These are phyloP conservation scores for Daldinia loculata DNA, from an alignment of 495 filamentous ascomycete species.

Conservation along the genomic window DNA sequence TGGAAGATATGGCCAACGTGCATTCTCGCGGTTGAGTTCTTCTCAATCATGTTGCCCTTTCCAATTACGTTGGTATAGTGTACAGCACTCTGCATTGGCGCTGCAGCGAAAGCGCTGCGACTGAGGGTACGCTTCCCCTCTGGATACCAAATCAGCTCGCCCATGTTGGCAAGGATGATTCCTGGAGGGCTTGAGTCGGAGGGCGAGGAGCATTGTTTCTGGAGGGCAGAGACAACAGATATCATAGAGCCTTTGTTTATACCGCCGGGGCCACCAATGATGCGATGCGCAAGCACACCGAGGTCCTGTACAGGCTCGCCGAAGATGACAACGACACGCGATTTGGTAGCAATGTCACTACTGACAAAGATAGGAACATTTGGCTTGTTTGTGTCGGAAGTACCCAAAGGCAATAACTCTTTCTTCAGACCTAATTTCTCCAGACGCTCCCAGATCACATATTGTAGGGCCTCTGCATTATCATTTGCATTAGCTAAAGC, in stretches of 20 bases:
- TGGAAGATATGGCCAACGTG: constrained; percentile 74
- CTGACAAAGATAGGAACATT: constrained; percentile 75
- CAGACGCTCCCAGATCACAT: constrained; percentile 69
- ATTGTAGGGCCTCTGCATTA: constrained; percentile 66
- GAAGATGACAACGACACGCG: constrained; percentile 77
- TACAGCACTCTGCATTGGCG: constrained; percentile 66
- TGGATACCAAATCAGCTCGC: constrained; percentile 74
- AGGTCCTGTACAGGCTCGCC: constrained; percentile 75
- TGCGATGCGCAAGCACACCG: constrained; percentile 76
- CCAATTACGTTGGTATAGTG: constrained; percentile 51
- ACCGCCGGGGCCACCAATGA: constrained; percentile 63
- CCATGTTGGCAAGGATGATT: constrained; percentile 76
- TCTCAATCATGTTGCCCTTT: constrained; percentile 63
- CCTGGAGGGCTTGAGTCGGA: constrained; percentile 50
- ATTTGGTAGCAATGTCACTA: constrained; percentile 61
- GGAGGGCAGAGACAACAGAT: constrained; percentile 64
- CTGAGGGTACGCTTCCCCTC: constrained; percentile 64
- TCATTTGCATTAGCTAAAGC: background rate
- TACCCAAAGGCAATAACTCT: constrained; percentile 66
- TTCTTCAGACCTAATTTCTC: constrained; percentile 62
- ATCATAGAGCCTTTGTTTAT: constrained; percentile 73
- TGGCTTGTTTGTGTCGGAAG: constrained; percentile 53
- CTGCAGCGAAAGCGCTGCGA: constrained; percentile 56
- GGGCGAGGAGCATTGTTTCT: constrained; percentile 44
- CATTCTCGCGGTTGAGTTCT: constrained; percentile 57